These are phyloP conservation scores for Trametes hirsuta DNA, from an alignment of 1,284 basidiomycete genomes.

Conservation along the genomic window DNA sequence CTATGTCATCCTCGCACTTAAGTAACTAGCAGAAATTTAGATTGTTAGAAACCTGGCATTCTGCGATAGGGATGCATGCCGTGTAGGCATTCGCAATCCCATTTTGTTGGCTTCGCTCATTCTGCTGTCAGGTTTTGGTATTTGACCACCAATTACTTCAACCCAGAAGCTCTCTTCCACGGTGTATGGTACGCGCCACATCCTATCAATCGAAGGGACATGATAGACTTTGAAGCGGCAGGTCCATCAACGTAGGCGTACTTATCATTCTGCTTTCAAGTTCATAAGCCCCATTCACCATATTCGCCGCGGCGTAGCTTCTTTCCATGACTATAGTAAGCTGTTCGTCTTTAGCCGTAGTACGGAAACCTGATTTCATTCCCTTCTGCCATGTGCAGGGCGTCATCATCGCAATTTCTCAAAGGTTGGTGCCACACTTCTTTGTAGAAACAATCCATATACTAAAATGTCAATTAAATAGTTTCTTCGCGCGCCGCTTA, in stretches of 20 bases:
- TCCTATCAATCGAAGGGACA: not conserved
- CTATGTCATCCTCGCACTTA: not conserved
- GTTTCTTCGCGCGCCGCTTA: conserved; percentile 11
- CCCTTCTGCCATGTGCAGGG: not conserved
- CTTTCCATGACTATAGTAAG: not conserved
- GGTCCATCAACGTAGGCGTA: conserved; percentile 6
- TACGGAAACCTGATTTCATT: not conserved
- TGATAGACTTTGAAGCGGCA: not conserved
- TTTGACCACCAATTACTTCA: conserved; percentile 1
- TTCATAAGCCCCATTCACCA: not conserved
- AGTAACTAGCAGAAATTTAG: not conserved
- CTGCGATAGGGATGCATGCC: not conserved
- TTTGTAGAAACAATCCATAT: too few relatives aligned
- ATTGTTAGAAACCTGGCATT: conserved; percentile 1
- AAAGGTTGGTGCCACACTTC: not conserved
- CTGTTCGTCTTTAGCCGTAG: not conserved
- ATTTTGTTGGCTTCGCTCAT: too few relatives aligned
- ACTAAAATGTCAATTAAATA: not conserved
- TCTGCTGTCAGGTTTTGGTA: not conserved
- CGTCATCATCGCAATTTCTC: not conserved
- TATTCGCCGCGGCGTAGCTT: not conserved
- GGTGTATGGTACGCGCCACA: not conserved
- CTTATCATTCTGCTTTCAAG: too few relatives aligned
- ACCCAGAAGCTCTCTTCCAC: not conserved
- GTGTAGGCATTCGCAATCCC: not conserved